Evolutionary conservation across 306 rosid genomes (phyloP), one percentile per base, ranked within the genome.

Genomic region (Medicago arabica): DNA sequence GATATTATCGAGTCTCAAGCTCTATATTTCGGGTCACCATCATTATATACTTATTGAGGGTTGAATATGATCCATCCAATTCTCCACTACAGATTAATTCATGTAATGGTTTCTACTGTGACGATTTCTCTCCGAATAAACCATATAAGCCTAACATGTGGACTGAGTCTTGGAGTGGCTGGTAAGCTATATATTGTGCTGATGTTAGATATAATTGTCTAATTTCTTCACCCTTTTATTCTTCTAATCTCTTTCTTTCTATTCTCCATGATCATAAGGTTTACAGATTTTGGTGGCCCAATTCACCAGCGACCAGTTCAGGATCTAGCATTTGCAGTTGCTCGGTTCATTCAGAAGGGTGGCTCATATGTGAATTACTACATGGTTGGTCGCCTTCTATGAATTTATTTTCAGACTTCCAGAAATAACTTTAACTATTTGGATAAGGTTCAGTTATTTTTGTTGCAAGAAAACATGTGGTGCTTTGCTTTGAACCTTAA

Each of bases 141-240:
- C 97, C 93, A 41, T 87, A 89, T 89, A 95, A 95, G 86, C 99
- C 99, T 75, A 88, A 63, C 47, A 19, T 95, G 80, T 95, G 99
- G 99, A 95, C 99, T 0, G 99, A 95, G 81, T 88, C 97, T 75
- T 95, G 99, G 99, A 95, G 92, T 87, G 99, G 99, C 87, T 95
- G 99, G 99, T 95, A 81, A 82, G 75, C 67, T 68, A 72, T 68
- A 17, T 28, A 16, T 43, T 47, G 46, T 75, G 53, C 13, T 64
- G 74, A 51, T 57, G 39, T 44, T 25, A 61, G 75, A 51, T 46
- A 38, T 16, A 9, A 23, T 76, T 70, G 66, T 71, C 67, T 54
- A 23, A 57, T 43, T 70, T 21, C 67, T 61, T 67, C 57, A 28
- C 21, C 72, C 14, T 2, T n/a, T 21, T 21, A 49, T 6, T 71